phyloP scores from a whole-genome alignment of 345 rosid genomes.

The Capsella bursapastoris region DNA sequence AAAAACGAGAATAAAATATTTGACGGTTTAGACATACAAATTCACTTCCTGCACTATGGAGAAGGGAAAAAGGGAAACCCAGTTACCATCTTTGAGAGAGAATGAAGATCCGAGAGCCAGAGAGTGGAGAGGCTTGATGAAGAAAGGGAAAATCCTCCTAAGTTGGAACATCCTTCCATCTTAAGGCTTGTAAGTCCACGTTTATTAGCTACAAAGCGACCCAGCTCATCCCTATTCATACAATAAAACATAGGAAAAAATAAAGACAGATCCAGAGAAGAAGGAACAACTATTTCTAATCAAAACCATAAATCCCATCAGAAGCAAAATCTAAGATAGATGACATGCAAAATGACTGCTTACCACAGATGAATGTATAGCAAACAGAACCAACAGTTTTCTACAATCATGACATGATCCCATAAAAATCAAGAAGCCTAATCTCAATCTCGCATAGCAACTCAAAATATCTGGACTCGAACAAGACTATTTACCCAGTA shows the following conservation, averaged over 20 bases:
- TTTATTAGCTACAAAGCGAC: slow-evolving; percentile 94
- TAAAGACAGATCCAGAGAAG: slow-evolving; percentile 23
- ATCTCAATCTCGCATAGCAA: slow-evolving; percentile 9
- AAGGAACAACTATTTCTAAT: neutral
- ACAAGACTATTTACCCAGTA: slow-evolving; percentile 64
- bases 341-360: neutral
- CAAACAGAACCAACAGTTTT: slow-evolving; percentile 16
- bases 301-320: neutral
- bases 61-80: neutral
- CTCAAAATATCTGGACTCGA: slow-evolving; percentile 1
- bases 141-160: slow-evolving; percentile 77
- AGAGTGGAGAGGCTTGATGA: slow-evolving; percentile 83
- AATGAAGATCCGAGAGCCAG: slow-evolving; percentile 85
- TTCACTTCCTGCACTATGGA: neutral
- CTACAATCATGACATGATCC: neutral
- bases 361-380: neutral
- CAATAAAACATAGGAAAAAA: slow-evolving; percentile 29
- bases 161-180: slow-evolving; percentile 94
- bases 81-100: slow-evolving; percentile 80
- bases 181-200: slow-evolving; percentile 79
- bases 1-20: neutral
- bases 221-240: slow-evolving; percentile 75
- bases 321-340: neutral
- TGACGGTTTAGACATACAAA: neutral
- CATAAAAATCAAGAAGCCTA: neutral